These are phyloP conservation scores for Lasiodiplodia sp. DNA, from an alignment of 2,329 filamentous ascomycete genomes.

Conservation along the genomic window DNA sequence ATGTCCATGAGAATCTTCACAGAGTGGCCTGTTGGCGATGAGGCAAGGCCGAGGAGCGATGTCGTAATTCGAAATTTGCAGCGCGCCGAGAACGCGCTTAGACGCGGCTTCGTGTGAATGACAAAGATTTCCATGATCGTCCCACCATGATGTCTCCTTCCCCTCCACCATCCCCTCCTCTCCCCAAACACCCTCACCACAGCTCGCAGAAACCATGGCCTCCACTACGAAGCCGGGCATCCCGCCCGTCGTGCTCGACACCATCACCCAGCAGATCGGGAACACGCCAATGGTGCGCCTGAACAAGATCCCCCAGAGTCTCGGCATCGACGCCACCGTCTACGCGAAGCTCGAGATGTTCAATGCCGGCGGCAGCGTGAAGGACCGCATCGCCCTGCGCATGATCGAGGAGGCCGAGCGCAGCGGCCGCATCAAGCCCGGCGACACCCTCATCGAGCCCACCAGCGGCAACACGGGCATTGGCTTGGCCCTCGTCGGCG, in stretches of 20 bases:
- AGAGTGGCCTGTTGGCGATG: not conserved
- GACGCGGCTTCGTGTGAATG: not conserved
- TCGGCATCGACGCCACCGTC: constrained; percentile 87
- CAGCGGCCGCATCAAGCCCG: constrained; percentile 91
- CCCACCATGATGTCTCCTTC: constrained; percentile 2
- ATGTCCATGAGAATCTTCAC: not conserved
- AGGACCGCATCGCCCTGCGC: constrained; percentile 92
- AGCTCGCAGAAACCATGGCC: constrained; percentile 48
- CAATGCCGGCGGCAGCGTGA: constrained; percentile 92
- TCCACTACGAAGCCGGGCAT: constrained; percentile 58
- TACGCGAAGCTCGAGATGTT: constrained; percentile 94
- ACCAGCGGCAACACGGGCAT: constrained; percentile 99
- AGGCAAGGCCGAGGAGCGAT: not conserved
- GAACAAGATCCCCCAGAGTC: constrained; percentile 89
- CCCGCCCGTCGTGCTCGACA: constrained; percentile 66
- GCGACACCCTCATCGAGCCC: constrained; percentile 96
- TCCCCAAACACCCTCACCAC: not conserved
- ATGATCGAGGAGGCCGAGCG: constrained; percentile 98
- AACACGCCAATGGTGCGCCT: constrained; percentile 95
- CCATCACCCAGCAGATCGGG: constrained; percentile 87
- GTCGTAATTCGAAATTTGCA: constrained; percentile 4
- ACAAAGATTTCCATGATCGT: constrained; percentile 3
- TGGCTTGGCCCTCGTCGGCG: constrained; percentile 89
- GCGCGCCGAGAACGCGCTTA: not conserved
- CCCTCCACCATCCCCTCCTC: not conserved